These are phyloP conservation scores for Ceratocystis albifundus DNA, from an alignment of 2,329 filamentous ascomycete species.

Conservation along the genomic window DNA sequence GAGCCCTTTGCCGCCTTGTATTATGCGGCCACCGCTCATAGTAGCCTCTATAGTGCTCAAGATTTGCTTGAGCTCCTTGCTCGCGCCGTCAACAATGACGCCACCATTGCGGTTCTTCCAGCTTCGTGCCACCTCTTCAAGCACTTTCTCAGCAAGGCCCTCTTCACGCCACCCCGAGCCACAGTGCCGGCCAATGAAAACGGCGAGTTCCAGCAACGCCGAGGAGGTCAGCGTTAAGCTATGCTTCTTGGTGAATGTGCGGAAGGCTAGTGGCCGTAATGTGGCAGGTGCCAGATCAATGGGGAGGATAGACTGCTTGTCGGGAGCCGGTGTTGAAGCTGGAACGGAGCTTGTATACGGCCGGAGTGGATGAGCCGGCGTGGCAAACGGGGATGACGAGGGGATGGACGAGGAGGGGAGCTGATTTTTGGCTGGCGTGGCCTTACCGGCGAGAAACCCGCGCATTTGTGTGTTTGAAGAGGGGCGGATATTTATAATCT, in stretches of 20 bases:
- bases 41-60: slow-evolving; percentile 73
- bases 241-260: slow-evolving; percentile 95
- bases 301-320: slow-evolving; percentile 54
- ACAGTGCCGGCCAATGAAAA: slow-evolving; percentile 86
- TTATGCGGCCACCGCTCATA: slow-evolving; percentile 73
- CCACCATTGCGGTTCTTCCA: slow-evolving; percentile 88
- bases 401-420: slow-evolving; percentile 52
- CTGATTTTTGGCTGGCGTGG: slow-evolving; percentile 21
- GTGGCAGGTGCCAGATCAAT: slow-evolving; percentile 81
- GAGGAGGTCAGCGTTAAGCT: slow-evolving; percentile 83
- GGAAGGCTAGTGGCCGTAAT: slow-evolving; percentile 79
- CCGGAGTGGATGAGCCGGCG: slow-evolving; percentile 66
- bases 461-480: slow-evolving; percentile 17
- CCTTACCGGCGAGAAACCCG: slow-evolving; percentile 23
- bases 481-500: neutral
- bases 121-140: slow-evolving; percentile 79
- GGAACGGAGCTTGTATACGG: slow-evolving; percentile 42
- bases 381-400: slow-evolving; percentile 85
- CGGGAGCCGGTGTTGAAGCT: slow-evolving; percentile 25
- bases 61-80: slow-evolving; percentile 66
- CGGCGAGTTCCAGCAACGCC: slow-evolving; percentile 70
- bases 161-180: slow-evolving; percentile 95
- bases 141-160: slow-evolving; percentile 77
- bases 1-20: slow-evolving; percentile 41
- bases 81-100: slow-evolving; percentile 78